phyloP scores from a whole-genome alignment of 2,329 filamentous ascomycete genomes.

The Botrytis tulipae region DNA sequence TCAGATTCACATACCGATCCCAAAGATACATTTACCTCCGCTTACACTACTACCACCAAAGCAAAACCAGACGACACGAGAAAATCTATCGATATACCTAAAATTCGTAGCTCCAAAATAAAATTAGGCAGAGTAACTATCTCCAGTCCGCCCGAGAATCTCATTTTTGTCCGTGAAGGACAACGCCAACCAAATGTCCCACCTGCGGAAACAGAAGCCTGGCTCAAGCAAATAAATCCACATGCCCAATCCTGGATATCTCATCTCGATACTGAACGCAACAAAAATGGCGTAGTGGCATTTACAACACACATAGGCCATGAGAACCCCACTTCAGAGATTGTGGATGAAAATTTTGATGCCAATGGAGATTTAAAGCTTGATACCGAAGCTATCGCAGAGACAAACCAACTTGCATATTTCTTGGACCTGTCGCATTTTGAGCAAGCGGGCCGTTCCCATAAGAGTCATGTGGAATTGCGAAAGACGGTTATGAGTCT shows the following conservation, averaged over 20 bases:
- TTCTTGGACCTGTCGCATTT: constrained; percentile 30
- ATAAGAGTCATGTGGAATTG: constrained; percentile 24
- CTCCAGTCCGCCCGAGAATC: constrained; percentile 26
- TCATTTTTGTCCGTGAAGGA: constrained; percentile 27
- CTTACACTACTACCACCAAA: constrained; percentile 22
- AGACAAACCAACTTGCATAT: constrained; percentile 28
- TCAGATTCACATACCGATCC: constrained; percentile 26
- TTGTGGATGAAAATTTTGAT: not conserved
- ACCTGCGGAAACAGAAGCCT: constrained; percentile 24
- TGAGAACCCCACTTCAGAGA: constrained; percentile 21
- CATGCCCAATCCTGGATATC: constrained; percentile 26
- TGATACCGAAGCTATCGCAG: constrained; percentile 14
- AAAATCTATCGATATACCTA: constrained; percentile 13
- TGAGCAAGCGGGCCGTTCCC: constrained; percentile 25
- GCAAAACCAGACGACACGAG: not conserved
- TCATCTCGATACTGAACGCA: constrained; percentile 23
- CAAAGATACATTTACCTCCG: constrained; percentile 23
- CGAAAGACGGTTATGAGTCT: constrained; percentile 24
- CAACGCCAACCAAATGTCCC: constrained; percentile 24
- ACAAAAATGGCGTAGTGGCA: constrained; percentile 24
- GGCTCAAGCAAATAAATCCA: constrained; percentile 23
- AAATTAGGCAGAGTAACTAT: constrained; percentile 17
- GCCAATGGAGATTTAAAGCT: not conserved
- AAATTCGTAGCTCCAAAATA: not conserved
- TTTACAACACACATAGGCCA: constrained; percentile 26